Conservation (phyloP, 495 filamentous ascomycete species). For the Rhypophila decipiens region DNA sequence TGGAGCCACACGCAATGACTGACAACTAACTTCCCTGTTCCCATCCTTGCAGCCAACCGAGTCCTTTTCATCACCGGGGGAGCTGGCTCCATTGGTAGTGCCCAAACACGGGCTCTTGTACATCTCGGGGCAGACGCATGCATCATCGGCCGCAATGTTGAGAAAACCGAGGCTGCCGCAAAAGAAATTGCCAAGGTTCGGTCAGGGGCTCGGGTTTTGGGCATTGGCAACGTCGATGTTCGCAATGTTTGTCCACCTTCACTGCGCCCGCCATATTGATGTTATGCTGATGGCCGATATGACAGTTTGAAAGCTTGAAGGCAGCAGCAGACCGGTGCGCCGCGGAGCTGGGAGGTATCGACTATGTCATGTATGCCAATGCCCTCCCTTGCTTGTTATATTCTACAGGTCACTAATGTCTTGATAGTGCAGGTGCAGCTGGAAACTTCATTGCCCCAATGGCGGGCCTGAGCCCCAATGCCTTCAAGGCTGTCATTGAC, state of each 20-base stretch:
- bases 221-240: slow-evolving; percentile 80
- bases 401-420: not conserved
- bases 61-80: slow-evolving; percentile 96
- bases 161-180: slow-evolving; percentile 78
- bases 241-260: slow-evolving; percentile 39
- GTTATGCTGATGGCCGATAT: slow-evolving; percentile 7
- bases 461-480: slow-evolving; percentile 71
- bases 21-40: not conserved
- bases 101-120: slow-evolving; percentile 85
- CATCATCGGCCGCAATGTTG: slow-evolving; percentile 85
- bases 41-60: slow-evolving; percentile 57
- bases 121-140: slow-evolving; percentile 88
- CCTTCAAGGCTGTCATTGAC: slow-evolving; percentile 92
- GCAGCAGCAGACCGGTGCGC: slow-evolving; percentile 71
- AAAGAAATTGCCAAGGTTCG: slow-evolving; percentile 74
- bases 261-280: not conserved
- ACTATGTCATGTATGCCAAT: slow-evolving; percentile 78
- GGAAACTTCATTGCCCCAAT: slow-evolving; percentile 95
- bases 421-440: slow-evolving; percentile 75
- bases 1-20: not conserved
- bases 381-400: slow-evolving; percentile 6
- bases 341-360: slow-evolving; percentile 75
- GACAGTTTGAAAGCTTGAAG: slow-evolving; percentile 56
- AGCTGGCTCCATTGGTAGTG: slow-evolving; percentile 87
- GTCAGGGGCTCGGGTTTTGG: slow-evolving; percentile 72